Conservation (phyloP, 78 protist species). For the Guillardia theta region DNA sequence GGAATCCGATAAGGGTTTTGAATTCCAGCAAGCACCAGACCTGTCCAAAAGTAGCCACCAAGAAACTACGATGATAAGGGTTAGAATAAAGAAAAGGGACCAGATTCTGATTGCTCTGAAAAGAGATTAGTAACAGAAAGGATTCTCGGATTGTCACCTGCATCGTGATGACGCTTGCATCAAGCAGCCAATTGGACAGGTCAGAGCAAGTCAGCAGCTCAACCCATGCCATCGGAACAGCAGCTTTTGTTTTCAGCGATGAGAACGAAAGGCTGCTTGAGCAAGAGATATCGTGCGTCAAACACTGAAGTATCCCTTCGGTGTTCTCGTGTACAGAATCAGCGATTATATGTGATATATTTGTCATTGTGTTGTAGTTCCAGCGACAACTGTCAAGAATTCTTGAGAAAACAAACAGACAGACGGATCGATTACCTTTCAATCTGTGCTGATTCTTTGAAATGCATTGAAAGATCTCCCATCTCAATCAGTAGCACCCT, state of each 20-base stretch:
- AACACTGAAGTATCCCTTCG: too few species aligned
- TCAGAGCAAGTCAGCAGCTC: background rate
- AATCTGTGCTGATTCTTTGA: background rate
- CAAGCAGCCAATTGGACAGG: background rate
- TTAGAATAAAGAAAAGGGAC: background rate
- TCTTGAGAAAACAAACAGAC: background rate
- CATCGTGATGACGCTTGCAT: background rate
- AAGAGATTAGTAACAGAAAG: too few species aligned
- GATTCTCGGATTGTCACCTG: too few species aligned
- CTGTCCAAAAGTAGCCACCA: background rate
- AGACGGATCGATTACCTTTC: background rate
- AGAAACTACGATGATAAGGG: background rate
- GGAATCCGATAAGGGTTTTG: background rate
- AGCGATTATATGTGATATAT: background rate
- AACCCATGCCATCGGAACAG: conserved; percentile 14
- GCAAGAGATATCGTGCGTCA: background rate
- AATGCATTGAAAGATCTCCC: background rate
- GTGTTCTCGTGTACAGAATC: too few species aligned
- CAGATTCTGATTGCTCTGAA: background rate
- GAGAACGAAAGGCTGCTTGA: background rate
- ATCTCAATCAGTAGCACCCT: background rate
- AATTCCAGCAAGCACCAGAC: background rate
- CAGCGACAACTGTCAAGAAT: background rate
- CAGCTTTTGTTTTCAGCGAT: background rate
- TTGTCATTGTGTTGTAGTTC: background rate